Conservation (phyloP, 768 basidiomycete genomes). For the Punctularia strigosozonata region DNA sequence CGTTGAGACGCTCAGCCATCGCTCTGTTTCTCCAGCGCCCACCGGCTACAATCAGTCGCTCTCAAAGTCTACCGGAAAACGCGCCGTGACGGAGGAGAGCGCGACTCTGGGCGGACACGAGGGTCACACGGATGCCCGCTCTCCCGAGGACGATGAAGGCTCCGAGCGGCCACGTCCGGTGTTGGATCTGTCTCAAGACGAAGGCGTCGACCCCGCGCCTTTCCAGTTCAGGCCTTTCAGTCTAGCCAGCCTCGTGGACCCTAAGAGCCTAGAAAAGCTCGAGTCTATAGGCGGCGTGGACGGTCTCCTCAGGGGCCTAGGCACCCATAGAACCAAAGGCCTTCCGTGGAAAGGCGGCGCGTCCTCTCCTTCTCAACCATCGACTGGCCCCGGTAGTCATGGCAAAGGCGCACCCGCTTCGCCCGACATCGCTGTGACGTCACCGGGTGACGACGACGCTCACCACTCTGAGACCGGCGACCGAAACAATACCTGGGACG, state of each 20-base stretch:
- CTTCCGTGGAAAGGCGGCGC: conserved; percentile 12
- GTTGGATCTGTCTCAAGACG: conserved; percentile 24
- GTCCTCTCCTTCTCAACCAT: conserved; percentile 7
- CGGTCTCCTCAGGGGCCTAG: conserved; percentile 61
- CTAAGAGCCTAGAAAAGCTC: conserved; percentile 65
- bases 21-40: background rate
- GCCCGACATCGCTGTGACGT: conserved; percentile 28
- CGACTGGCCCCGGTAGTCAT: conserved; percentile 5
- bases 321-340: conserved; percentile 47
- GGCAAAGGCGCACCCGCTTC: conserved; percentile 17
- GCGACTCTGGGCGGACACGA: conserved; percentile 2
- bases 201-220: conserved; percentile 49
- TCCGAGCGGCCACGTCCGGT: conserved; percentile 13
- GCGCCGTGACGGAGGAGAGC: conserved; percentile 10
- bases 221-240: conserved; percentile 64
- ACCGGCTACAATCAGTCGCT: background rate
- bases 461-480: background rate
- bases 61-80: background rate
- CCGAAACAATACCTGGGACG: background rate
- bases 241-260: conserved; percentile 83
- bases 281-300: conserved; percentile 57
- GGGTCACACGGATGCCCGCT: background rate
- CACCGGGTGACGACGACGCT: conserved; percentile 20
- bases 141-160: conserved; percentile 12
- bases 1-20: conserved; percentile 2